Percentiles rank a stretch among this genome's conserved stretches.
phyloP scores from a whole-genome alignment of 179 eudicot species.

The Beta lomatogona region DNA sequence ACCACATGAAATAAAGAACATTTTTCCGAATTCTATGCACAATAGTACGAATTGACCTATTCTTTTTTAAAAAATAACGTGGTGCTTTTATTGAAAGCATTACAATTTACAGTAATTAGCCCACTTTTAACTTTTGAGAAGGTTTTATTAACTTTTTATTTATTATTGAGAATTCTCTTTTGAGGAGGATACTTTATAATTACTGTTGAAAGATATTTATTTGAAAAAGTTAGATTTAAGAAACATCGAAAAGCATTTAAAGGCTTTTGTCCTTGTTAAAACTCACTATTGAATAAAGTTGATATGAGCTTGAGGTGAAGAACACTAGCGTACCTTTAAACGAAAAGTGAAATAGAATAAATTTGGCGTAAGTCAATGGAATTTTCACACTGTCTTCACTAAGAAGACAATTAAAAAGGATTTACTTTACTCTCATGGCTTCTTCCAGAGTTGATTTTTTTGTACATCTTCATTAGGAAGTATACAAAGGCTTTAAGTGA shows the following conservation, averaged over 20 bases:
- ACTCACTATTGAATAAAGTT: not conserved
- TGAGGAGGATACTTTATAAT: no score
- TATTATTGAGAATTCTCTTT: no score
- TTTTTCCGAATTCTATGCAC: not conserved
- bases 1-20: no score
- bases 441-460: not conserved
- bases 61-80: not conserved
- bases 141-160: not conserved
- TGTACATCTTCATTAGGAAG: not conserved
- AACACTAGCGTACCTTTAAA: not conserved
- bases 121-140: not conserved
- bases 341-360: not conserved
- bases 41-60: not conserved
- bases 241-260: constrained; percentile 9
- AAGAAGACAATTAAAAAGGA: not conserved
- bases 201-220: not conserved
- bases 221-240: not conserved
- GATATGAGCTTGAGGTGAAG: not conserved
- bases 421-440: not conserved
- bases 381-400: not conserved
- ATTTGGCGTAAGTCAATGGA: not conserved
- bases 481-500: no score
- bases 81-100: not conserved
- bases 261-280: not conserved
- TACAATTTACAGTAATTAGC: no score